Conservation (phyloP, 2,329 filamentous ascomycete species). For the Cyclaneusma minus region DNA sequence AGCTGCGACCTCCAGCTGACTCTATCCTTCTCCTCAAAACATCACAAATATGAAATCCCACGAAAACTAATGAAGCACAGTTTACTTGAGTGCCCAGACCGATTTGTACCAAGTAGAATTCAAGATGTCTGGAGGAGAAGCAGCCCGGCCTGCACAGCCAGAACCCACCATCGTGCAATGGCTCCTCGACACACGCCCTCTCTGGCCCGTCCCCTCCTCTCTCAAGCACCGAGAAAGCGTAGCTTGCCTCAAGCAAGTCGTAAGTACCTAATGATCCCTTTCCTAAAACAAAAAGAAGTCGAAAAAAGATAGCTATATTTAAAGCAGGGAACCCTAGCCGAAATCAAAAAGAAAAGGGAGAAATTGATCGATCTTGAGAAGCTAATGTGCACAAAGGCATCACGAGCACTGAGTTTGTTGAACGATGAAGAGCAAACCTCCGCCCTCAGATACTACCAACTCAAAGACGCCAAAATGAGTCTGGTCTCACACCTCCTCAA, state of each 20-base stretch:
- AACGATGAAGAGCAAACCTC: slow-evolving; percentile 36
- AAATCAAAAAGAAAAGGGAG: slow-evolving; percentile 1
- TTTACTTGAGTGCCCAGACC: too few species aligned
- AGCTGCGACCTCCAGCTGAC: too few species aligned
- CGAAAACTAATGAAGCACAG: too few species aligned
- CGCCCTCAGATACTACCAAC: slow-evolving; percentile 46
- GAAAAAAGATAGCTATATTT: slow-evolving; percentile 1
- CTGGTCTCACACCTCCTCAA: slow-evolving; percentile 62
- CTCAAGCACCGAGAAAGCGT: slow-evolving; percentile 22
- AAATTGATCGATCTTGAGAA: not conserved
- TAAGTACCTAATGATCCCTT: slow-evolving; percentile 16
- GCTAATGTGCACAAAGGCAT: slow-evolving; percentile 26
- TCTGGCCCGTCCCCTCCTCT: slow-evolving; percentile 34
- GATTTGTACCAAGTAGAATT: too few species aligned
- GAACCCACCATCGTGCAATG: slow-evolving; percentile 47
- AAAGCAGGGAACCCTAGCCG: too few species aligned
- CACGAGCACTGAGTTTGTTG: slow-evolving; percentile 36
- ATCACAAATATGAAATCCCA: too few species aligned
- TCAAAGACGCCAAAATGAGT: slow-evolving; percentile 60
- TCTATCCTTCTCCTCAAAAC: too few species aligned
- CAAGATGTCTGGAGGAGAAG: too few species aligned
- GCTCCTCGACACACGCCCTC: slow-evolving; percentile 41
- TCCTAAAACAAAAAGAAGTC: not conserved
- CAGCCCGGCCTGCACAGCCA: too few species aligned
- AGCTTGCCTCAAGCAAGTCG: slow-evolving; percentile 26